phyloP scores from a whole-genome alignment of 306 rosid genomes.

The Prunus fruticosa region DNA sequence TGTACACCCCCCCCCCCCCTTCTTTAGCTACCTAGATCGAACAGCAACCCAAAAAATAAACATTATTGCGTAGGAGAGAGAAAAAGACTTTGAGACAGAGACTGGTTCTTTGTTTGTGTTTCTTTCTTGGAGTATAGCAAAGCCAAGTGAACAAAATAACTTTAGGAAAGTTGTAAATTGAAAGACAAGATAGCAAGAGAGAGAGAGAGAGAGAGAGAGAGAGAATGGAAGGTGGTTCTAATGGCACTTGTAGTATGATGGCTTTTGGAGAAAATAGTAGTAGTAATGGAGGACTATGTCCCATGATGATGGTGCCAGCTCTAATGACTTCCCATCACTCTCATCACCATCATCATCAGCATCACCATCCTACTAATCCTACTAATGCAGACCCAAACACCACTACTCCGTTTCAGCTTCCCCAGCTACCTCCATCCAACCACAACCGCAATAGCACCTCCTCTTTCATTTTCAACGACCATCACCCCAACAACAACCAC shows the following conservation, averaged over 20 bases:
- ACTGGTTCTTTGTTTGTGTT: neutral
- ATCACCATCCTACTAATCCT: slow-evolving; percentile 19
- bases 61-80: neutral
- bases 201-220: slow-evolving; percentile 28
- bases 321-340: slow-evolving; percentile 44
- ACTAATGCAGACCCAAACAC: slow-evolving; percentile 33
- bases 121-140: neutral
- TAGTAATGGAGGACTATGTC: slow-evolving; percentile 30
- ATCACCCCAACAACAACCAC: slow-evolving; percentile 1
- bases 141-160: neutral
- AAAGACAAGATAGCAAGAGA: slow-evolving; percentile 1
- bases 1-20: neutral
- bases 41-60: neutral
- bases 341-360: slow-evolving; percentile 12
- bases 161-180: neutral
- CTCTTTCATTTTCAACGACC: slow-evolving; percentile 37
- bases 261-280: slow-evolving; percentile 57
- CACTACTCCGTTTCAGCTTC: slow-evolving; percentile 34
- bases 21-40: no score
- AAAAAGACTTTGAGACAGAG: slow-evolving; percentile 2
- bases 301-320: slow-evolving; percentile 71
- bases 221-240: slow-evolving; percentile 52
- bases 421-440: neutral
- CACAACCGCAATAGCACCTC: slow-evolving; percentile 22
- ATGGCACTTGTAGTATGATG: slow-evolving; percentile 52